phyloP scores from a whole-genome alignment of 768 basidiomycete genomes.

The Mrakia hoshinonis region DNA sequence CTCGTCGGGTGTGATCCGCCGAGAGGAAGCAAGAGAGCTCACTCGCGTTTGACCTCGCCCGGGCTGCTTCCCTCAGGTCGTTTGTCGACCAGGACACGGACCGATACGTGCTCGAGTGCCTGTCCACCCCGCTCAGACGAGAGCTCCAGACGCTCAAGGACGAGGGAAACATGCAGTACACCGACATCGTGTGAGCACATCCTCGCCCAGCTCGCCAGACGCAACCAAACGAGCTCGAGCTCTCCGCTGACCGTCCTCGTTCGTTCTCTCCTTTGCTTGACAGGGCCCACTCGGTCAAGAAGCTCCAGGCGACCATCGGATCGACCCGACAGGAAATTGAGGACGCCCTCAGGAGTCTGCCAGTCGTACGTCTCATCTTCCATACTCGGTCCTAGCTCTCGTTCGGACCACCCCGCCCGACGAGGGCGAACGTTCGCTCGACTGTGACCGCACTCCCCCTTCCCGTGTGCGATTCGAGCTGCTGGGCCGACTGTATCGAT shows the following conservation, averaged over 20 bases:
- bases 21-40: neutral
- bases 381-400: neutral
- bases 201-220: neutral
- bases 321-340: constrained; percentile 67
- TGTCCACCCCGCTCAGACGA: constrained; percentile 72
- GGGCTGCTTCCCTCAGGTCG: constrained; percentile 22
- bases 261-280: constrained; percentile 33
- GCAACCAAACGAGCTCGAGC: neutral
- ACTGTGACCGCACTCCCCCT: no score
- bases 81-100: constrained; percentile 93
- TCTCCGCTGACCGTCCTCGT: neutral
- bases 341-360: constrained; percentile 65
- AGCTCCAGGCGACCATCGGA: constrained; percentile 59
- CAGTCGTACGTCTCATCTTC: constrained; percentile 58
- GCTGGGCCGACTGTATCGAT: neutral
- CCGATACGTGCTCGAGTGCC: constrained; percentile 67
- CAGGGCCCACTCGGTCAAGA: constrained; percentile 58
- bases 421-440: neutral
- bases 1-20: no score
- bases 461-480: no score
- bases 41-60: neutral
- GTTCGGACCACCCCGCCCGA: neutral
- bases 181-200: constrained; percentile 74
- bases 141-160: constrained; percentile 62
- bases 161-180: constrained; percentile 62